phyloP scores from a whole-genome alignment of 2,329 filamentous ascomycete genomes.

The Aspergillus awamori region DNA sequence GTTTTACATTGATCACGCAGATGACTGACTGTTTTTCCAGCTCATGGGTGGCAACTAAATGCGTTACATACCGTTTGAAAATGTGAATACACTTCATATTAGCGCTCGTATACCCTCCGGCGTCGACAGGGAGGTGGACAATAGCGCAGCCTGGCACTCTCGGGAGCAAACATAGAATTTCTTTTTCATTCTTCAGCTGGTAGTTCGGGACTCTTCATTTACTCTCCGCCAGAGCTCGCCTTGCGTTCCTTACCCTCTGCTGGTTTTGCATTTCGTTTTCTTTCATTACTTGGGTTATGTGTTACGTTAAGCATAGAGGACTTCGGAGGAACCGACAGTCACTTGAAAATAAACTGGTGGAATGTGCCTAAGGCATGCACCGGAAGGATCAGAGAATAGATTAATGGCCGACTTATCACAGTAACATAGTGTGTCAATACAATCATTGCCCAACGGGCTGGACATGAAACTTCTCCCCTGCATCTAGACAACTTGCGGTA shows the following conservation, averaged over 20 bases:
- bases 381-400: constrained; percentile 8
- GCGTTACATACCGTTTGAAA: constrained; percentile 17
- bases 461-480: not conserved
- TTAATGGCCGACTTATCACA: not conserved
- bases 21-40: constrained; percentile 24
- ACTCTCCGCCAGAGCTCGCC: constrained; percentile 26
- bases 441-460: not conserved
- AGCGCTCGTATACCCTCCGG: constrained; percentile 46
- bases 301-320: constrained; percentile 33
- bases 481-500: no score
- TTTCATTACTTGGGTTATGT: constrained; percentile 31
- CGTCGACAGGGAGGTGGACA: constrained; percentile 41
- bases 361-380: not conserved
- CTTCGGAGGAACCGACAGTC: constrained; percentile 25
- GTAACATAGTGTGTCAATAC: constrained; percentile 4
- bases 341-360: constrained; percentile 13
- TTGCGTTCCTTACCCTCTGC: constrained; percentile 28
- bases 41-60: constrained; percentile 47
- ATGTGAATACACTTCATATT: constrained; percentile 36
- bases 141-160: constrained; percentile 39
- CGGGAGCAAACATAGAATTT: constrained; percentile 36
- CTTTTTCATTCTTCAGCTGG: constrained; percentile 25
- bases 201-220: constrained; percentile 23
- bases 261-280: constrained; percentile 29
- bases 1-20: no score